Conservation (phyloP, 345 rosid species). For the Bretschneidera sinensis region DNA sequence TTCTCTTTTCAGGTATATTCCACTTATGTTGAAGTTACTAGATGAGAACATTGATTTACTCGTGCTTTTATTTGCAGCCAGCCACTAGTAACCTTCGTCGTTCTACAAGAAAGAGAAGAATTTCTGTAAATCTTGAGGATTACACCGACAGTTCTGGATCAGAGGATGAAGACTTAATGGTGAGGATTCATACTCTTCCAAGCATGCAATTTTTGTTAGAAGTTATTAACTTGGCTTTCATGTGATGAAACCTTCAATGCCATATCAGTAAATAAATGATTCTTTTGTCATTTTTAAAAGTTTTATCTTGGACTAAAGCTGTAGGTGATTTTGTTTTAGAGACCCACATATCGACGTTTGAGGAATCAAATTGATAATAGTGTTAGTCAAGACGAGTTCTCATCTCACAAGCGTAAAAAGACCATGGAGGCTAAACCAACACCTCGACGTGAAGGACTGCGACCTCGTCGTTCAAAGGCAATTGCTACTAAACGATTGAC, state of each 20-base stretch:
- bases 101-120: constrained; percentile 87
- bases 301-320: background rate
- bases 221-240: no score
- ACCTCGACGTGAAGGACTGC: constrained; percentile 98
- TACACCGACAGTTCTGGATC: constrained; percentile 90
- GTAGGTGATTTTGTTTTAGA: constrained; percentile 36
- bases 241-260: background rate
- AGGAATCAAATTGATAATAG: constrained; percentile 56
- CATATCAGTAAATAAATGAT: background rate
- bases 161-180: constrained; percentile 95
- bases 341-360: constrained; percentile 48
- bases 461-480: constrained; percentile 82
- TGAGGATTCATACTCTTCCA: constrained; percentile 32
- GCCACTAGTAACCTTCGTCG: constrained; percentile 83
- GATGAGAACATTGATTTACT: constrained; percentile 18
- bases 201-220: background rate
- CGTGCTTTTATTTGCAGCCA: constrained; percentile 45
- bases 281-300: no score
- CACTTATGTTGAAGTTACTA: constrained; percentile 17
- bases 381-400: constrained; percentile 52
- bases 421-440: constrained; percentile 41
- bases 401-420: constrained; percentile 56
- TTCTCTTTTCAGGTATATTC: constrained; percentile 3
- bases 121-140: constrained; percentile 72
- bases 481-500: constrained; percentile 42